Base-by-base conservation (phyloP, 2,329 filamentous ascomycete species). In the Diaporthe sp. region DNA sequence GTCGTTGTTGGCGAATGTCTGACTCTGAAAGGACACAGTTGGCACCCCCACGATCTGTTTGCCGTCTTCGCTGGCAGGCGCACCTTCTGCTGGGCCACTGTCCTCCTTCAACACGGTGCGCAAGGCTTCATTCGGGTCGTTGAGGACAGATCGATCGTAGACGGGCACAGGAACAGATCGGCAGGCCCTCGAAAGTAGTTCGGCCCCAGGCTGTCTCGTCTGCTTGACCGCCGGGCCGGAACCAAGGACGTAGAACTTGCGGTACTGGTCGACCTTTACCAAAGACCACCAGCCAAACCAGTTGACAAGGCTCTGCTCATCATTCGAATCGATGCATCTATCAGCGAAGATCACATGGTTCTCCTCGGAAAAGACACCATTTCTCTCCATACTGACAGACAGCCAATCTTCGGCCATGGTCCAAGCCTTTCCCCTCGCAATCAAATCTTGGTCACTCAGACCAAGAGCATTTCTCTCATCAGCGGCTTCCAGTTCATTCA, bases 241-340 rank as follows among this genome's bases (percentile, higher is more conserved):
- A 4, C 90, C 91, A 6, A 92, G 73, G 3, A 93, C 88, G 25
- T 85, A 83, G 78, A 92, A 92, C 51, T 86, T 88, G 44, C 90
- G 87, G 78, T 87, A 90, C 55, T 83, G 82, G 74, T 91, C 87
- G 49, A 90, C 79, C 42, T 87, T 86, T 73, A 81, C 76, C 44
- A 85, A 83, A 0, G 90, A 85, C 91, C 91, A 93, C 81, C 85
- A 89, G 1, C 88, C 90, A 80, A 92, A 93, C 88, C 90, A 92
- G 77, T 92, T 90, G 13, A 92, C 86, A 39, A 93, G 83, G 74
- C 88, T 91, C 79, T 92, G 89, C 79, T 93, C 91, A 76, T 93
- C 90, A 73, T 90, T 89, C 0, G 86, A 84, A 73, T 91, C 87
- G 61, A 93, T 89, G 1, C 77, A 81, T 4, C 83, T 79, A 20